Conservation (phyloP, 2,329 filamentous ascomycete species). For the Paracorniculantispora psalliotae region DNA sequence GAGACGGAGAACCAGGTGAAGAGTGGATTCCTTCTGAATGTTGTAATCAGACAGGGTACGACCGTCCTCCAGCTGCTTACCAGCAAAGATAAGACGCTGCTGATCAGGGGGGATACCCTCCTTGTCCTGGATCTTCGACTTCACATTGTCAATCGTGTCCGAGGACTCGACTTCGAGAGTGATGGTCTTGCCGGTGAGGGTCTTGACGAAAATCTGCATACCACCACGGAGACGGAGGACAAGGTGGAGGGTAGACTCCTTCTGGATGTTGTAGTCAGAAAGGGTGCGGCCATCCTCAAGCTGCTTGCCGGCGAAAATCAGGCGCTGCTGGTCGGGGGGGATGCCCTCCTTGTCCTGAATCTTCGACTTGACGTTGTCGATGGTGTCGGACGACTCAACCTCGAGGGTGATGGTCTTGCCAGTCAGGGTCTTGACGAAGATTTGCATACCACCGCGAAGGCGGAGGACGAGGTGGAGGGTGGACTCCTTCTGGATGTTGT, state of each 20-base stretch:
- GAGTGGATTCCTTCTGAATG: slow-evolving; percentile 86
- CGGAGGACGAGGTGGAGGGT: slow-evolving; percentile 72
- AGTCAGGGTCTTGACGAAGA: slow-evolving; percentile 82
- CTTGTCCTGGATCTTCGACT: slow-evolving; percentile 89
- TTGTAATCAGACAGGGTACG: no score
- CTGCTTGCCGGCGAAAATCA: slow-evolving; percentile 96
- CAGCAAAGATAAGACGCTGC: no score
- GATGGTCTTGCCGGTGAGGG: slow-evolving; percentile 84
- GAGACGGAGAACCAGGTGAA: slow-evolving; percentile 75
- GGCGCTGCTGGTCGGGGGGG: slow-evolving; percentile 87
- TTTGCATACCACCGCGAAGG: slow-evolving; percentile 61
- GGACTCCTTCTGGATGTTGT: slow-evolving; percentile 58
- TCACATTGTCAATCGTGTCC: slow-evolving; percentile 93
- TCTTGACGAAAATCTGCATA: slow-evolving; percentile 88
- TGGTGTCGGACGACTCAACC: slow-evolving; percentile 84
- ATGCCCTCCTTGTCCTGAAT: slow-evolving; percentile 98
- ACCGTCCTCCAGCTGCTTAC: no score
- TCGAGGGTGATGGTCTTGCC: slow-evolving; percentile 93
- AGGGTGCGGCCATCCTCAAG: no score
- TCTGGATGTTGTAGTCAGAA: no score
- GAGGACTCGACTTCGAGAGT: no score
- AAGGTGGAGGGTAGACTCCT: slow-evolving; percentile 80
- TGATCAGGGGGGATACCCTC: slow-evolving; percentile 93
- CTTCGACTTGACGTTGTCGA: slow-evolving; percentile 95
- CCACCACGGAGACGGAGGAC: slow-evolving; percentile 85